Conservation (phyloP, 441 rosid genomes). For the Melastoma candidum region DNA sequence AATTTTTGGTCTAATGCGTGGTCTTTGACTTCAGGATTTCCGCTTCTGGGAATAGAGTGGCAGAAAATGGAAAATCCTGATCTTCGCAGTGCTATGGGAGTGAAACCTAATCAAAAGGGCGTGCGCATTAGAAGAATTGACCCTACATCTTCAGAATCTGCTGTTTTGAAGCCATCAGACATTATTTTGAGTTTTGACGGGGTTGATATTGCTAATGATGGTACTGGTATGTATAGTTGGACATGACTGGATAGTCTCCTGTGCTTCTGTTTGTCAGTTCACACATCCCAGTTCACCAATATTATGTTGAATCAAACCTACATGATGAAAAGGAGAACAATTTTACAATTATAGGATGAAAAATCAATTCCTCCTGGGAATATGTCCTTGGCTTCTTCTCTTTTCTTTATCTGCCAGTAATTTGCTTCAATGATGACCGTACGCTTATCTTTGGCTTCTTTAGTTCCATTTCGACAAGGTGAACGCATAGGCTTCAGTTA, state of each 20-base stretch:
- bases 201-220: conserved; percentile 86
- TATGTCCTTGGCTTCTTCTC: neutral
- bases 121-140: conserved; percentile 86
- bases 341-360: too few species aligned
- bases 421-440: conserved; percentile 2
- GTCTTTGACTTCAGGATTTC: conserved; percentile 46
- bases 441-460: conserved; percentile 12
- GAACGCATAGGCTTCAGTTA: conserved; percentile 95
- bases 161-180: conserved; percentile 78
- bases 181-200: conserved; percentile 78
- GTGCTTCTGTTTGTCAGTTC: too few species aligned
- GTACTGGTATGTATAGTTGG: conserved; percentile 50
- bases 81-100: conserved; percentile 69
- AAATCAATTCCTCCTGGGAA: too few species aligned
- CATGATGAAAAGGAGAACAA: too few species aligned
- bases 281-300: too few species aligned
- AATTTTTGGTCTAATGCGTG: neutral
- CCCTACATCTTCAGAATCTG: conserved; percentile 78
- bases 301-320: too few species aligned
- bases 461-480: conserved; percentile 90
- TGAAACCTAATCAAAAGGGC: conserved; percentile 79
- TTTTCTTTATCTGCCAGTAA: conserved; percentile 4
- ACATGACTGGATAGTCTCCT: too few species aligned
- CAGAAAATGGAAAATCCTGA: conserved; percentile 99
- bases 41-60: conserved; percentile 90